These are phyloP conservation scores for Eragrostis nindensis DNA, from an alignment of 176 grass and related monocot species.

Conservation along the genomic window DNA sequence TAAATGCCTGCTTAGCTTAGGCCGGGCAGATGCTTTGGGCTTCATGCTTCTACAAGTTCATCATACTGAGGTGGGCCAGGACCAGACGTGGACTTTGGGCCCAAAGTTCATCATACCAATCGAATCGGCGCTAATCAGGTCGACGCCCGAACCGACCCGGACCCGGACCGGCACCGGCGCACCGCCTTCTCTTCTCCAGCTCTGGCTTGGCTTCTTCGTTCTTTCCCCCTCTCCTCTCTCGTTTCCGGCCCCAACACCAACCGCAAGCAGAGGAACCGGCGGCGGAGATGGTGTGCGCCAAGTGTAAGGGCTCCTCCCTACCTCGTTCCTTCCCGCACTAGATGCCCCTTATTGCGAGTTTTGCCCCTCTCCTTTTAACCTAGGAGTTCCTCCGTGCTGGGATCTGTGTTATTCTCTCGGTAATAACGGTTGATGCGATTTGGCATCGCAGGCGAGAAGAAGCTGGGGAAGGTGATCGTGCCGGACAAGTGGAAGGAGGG, in stretches of 20 bases:
- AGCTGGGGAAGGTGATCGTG: constrained; percentile 96
- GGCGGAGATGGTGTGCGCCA: constrained; percentile 52
- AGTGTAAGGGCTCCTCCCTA: constrained; percentile 39
- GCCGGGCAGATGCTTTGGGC: too few relatives aligned
- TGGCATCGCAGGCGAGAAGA: constrained; percentile 85
- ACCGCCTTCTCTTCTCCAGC: not conserved
- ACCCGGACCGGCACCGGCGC: not conserved
- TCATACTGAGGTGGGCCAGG: too few relatives aligned
- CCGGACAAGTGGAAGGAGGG: constrained; percentile 99
- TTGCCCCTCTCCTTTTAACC: not conserved
- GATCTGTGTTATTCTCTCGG: not conserved
- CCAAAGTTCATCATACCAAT: not conserved
- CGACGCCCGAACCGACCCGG: not conserved
- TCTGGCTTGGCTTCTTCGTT: too few relatives aligned
- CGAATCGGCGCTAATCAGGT: not conserved
- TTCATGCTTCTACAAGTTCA: too few relatives aligned
- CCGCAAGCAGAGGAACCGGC: not conserved
- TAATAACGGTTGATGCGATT: not conserved
- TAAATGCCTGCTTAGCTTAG: too few relatives aligned
- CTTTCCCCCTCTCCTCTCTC: not conserved
- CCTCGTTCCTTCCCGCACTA: not conserved
- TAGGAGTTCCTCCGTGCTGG: not conserved
- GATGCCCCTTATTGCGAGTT: not conserved
- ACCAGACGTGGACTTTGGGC: too few relatives aligned
- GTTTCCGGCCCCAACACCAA: not conserved